Base-by-base conservation (phyloP, 1,284 basidiomycete genomes). In the Vanrija pseudolonga region DNA sequence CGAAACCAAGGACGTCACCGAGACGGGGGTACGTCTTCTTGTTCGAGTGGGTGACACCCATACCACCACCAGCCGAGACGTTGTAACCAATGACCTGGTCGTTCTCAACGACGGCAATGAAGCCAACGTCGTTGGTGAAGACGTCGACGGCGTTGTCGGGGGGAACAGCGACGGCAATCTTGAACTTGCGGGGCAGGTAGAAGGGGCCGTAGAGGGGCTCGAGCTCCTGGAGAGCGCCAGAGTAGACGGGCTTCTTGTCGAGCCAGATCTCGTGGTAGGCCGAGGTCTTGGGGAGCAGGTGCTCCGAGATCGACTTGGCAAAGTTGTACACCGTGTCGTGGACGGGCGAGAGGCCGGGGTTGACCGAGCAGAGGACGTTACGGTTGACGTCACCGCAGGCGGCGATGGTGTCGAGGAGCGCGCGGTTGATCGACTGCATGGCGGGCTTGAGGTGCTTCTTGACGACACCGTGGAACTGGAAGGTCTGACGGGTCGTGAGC, bases 191-290 rank as follows among this genome's bases (percentile, higher is more conserved):
- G 42, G 96, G 95, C 32, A 99, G 82, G 78, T 99, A 98, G 78
- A 92, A 95, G 65, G 92, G 88, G 44, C 96, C 96, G 73, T 98
- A 99, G 17, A 98, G 78, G 1, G 96, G 95, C 78, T 99, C 95
- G 63, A 89, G 84, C 77, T 98, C 96, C 75, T 91, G 87, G 59
- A 96, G 76, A 1, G 91, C 90, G 42, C 91, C 91, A 23, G 91
- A 92, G 18, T 87, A 89, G 36, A 98, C 86, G 62, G 94, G 79
- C 80, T 96, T 94, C 80, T 94, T 90, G 80, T 98, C 92, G 50
- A 98, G 81, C 95, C 96, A 98, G 65, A 98, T 98, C 79, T 98
- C 96, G 74, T 97, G 93, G 77, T 99, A 98, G 2, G 96, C 95
- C 6, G 85, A 86, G 18, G 94, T 98, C 50, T 86, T 83, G 17